Evolutionary conservation across 2,329 filamentous ascomycete genomes (phyloP), one percentile per base, ranked within the genome.

Genomic region (Ascochyta clinopodiicola): DNA sequence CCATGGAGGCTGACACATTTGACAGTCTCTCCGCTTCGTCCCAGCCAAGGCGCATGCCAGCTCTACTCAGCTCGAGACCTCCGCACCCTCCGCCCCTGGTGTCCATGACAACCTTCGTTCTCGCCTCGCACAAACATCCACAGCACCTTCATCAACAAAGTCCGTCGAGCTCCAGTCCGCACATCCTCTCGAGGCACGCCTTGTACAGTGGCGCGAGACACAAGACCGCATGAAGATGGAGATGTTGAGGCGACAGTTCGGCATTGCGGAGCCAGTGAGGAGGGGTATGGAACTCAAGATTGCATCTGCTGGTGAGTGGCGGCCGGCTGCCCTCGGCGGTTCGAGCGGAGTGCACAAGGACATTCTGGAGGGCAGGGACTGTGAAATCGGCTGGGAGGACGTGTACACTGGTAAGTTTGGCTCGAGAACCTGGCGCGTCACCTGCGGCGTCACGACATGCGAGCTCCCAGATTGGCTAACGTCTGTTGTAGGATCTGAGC

Each of bases 221-320:
- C 94, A 97, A 79, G 89, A 96, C 69, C 77, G 81, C 31, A 79
- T 96, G 74, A 95, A 96, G 79, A 95, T 96, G 90, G 88, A 93
- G 79, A 84, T 87, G 47, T 85, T 98, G 69, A 88, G 92, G 62
- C 90, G 92, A 64, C 88, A 91, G 42, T 98, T 92, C 77, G 95
- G 95, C 63, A 88, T 97, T 69, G 91, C 90, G 24, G 95, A 98
- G 84, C 95, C 95, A 3, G 87, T 98, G 69, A 87, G 92, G 53
- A 87, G 94, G 50, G 91, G 89, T 59, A 97, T 99, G 95, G 95
- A 99, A 82, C 83, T 96, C 75, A 91, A 92, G 85, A 94, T 96
- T 73, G 88, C 91, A 17, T 81, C 86, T 59, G 87, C 89, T 57
- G 89, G 91, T 62, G 87, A 91, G 77, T 96, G 92, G 89, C 84